Conservation (phyloP, 2,329 filamentous ascomycete species). For the Apiospora marii region DNA sequence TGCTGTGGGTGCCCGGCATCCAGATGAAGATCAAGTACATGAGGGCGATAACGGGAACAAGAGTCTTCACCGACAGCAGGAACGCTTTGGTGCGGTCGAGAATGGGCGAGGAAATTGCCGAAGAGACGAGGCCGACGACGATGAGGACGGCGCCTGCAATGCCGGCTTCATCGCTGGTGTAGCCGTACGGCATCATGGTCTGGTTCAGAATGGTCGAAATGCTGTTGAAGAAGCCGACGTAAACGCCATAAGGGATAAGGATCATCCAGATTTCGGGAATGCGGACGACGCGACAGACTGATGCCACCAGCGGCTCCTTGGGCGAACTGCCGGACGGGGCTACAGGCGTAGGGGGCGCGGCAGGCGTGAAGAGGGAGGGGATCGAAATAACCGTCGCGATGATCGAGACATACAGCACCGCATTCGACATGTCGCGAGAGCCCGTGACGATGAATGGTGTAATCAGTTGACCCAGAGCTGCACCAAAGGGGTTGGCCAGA, state of each 20-base stretch:
- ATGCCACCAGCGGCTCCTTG: conserved; percentile 62
- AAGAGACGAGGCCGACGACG: conserved; percentile 80
- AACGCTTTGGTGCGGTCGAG: conserved; percentile 87
- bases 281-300: conserved; percentile 58
- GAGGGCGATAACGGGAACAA: conserved; percentile 77
- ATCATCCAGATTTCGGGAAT: conserved; percentile 82
- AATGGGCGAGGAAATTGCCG: conserved; percentile 81
- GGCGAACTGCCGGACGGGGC: conserved; percentile 70
- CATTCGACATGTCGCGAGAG: conserved; percentile 73
- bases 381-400: conserved; percentile 63
- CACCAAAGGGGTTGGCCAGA: conserved; percentile 89
- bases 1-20: conserved; percentile 66
- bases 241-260: conserved; percentile 80
- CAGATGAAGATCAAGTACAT: conserved; percentile 82
- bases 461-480: conserved; percentile 86
- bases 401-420: conserved; percentile 77
- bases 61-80: conserved; percentile 73
- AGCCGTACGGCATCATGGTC: conserved; percentile 86
- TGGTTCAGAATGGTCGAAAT: conserved; percentile 89
- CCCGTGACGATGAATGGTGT: conserved; percentile 77
- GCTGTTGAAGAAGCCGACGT: conserved; percentile 94
- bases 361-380: conserved; percentile 83
- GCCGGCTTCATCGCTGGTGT: conserved; percentile 83
- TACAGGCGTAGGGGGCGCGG: conserved; percentile 77
- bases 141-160: conserved; percentile 91